Conservation (phyloP, 1,284 basidiomycete species). For the Melampsora larici-populina region DNA sequence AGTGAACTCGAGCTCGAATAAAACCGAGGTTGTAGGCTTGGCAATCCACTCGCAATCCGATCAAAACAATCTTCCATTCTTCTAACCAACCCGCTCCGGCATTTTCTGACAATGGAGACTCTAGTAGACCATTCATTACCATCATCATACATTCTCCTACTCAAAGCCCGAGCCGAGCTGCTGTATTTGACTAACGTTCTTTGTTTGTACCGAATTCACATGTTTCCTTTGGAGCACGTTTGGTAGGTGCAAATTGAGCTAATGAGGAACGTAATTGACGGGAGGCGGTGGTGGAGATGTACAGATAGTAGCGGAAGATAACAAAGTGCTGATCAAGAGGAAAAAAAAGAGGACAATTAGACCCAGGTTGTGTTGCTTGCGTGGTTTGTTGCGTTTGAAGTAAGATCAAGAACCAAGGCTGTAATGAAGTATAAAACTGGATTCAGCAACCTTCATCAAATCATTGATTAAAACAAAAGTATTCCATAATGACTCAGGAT, state of each 20-base stretch:
- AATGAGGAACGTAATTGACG: conserved; percentile 85
- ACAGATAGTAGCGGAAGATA: conserved; percentile 93
- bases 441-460: too few species aligned
- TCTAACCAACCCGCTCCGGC: conserved; percentile 60
- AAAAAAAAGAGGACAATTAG: not conserved
- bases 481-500: too few species aligned
- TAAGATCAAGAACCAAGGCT: too few species aligned
- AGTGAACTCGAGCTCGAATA: conserved; percentile 98
- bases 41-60: conserved; percentile 84
- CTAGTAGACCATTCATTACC: conserved; percentile 70
- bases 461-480: too few species aligned
- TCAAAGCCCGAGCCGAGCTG: conserved; percentile 77
- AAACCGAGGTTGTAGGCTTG: conserved; percentile 90
- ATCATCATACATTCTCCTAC: conserved; percentile 86
- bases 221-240: conserved; percentile 70
- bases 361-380: too few species aligned
- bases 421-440: too few species aligned
- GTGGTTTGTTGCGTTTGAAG: too few species aligned
- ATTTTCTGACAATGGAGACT: conserved; percentile 61
- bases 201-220: conserved; percentile 79
- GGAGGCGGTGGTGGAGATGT: conserved; percentile 86
- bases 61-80: conserved; percentile 94
- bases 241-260: conserved; percentile 80
- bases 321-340: conserved; percentile 64
- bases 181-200: conserved; percentile 72